These are phyloP conservation scores for Barbarea vulgaris DNA, from an alignment of 345 rosid genomes.

Conservation along the genomic window DNA sequence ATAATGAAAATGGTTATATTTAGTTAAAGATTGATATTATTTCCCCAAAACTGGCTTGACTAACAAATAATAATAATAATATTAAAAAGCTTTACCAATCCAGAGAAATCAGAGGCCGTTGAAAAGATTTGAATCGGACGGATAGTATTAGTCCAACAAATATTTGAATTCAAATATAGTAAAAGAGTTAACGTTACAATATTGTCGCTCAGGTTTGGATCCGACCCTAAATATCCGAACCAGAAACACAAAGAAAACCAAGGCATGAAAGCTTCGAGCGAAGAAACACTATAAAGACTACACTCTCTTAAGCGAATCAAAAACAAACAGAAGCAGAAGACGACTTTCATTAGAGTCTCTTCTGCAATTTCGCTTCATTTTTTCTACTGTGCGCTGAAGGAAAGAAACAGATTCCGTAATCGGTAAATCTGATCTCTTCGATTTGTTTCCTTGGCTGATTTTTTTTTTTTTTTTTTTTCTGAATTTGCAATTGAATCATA, in stretches of 20 bases:
- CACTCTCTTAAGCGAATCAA: constrained; percentile 11
- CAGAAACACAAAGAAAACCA: constrained; percentile 8
- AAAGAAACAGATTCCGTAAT: constrained; percentile 3
- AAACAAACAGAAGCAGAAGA: constrained; percentile 12
- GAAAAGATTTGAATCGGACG: constrained; percentile 33
- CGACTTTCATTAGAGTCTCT: not conserved
- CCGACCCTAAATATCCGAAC: constrained; percentile 29
- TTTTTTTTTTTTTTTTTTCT: not conserved
- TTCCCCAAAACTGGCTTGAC: not conserved
- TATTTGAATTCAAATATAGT: constrained; percentile 40
- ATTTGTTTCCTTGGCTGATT: constrained; percentile 7
- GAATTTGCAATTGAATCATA: not conserved
- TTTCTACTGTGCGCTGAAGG: constrained; percentile 8
- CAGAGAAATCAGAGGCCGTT: constrained; percentile 31
- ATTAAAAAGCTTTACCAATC: constrained; percentile 7
- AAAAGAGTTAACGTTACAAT: constrained; percentile 39
- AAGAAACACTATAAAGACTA: constrained; percentile 1
- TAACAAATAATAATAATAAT: not conserved
- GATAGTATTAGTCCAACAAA: not conserved
- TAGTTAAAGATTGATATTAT: not conserved
- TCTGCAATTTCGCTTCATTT: not conserved
- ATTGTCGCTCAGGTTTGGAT: constrained; percentile 15
- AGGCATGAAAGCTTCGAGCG: not conserved
- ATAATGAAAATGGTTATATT: constrained; percentile 5
- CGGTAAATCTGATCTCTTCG: not conserved